These are phyloP conservation scores for Calycina marina DNA, from an alignment of 2,329 filamentous ascomycete genomes.

Conservation along the genomic window DNA sequence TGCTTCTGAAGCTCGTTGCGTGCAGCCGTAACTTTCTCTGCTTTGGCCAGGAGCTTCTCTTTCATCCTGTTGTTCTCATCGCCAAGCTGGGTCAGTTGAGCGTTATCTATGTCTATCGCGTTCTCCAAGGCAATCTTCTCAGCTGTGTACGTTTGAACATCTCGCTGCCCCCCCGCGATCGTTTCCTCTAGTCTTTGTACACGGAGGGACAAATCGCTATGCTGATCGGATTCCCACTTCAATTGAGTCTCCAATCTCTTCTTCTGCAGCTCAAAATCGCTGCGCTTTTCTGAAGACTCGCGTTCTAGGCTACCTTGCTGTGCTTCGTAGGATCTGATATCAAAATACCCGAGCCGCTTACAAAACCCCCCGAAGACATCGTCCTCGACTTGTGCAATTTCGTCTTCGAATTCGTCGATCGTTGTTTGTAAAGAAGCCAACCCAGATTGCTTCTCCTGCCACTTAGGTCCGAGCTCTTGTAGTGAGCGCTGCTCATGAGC, in stretches of 20 bases:
- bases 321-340: conserved; percentile 85
- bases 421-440: conserved; percentile 46
- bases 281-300: conserved; percentile 74
- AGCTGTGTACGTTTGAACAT: conserved; percentile 54
- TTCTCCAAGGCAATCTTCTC: conserved; percentile 65
- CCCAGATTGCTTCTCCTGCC: conserved; percentile 53
- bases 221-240: conserved; percentile 39
- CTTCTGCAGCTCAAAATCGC: conserved; percentile 74
- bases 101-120: conserved; percentile 55
- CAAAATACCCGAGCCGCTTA: conserved; percentile 67
- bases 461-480: conserved; percentile 63
- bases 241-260: conserved; percentile 52
- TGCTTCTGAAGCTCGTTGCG: conserved; percentile 70
- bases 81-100: conserved; percentile 61
- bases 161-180: conserved; percentile 48
- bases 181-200: conserved; percentile 54
- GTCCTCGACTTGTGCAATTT: conserved; percentile 74
- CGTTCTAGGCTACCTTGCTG: conserved; percentile 88
- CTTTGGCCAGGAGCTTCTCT: conserved; percentile 51
- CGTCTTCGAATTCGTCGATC: conserved; percentile 40
- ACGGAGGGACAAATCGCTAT: conserved; percentile 47
- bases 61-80: conserved; percentile 58
- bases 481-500: conserved; percentile 60
- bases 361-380: conserved; percentile 80
- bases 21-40: conserved; percentile 62